Evolutionary conservation across 805 yeast genomes (phyloP).

Genomic region (Wickerhamiella dianesei): DNA sequence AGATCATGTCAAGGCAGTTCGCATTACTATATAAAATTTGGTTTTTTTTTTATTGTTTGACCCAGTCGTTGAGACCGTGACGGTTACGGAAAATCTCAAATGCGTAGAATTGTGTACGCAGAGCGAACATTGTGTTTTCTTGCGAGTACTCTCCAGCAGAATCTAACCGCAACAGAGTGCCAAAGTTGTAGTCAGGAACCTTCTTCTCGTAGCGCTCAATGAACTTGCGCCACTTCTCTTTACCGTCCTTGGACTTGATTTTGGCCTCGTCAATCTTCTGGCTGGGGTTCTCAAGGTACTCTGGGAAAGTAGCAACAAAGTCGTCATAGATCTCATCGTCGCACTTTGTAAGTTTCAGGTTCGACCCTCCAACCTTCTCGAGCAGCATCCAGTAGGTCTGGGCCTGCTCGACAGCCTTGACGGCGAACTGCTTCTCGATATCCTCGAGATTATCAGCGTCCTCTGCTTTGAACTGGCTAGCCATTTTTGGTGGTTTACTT

Average conservation of each 20-base stretch:
- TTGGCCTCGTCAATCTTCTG: slow-evolving; percentile 56
- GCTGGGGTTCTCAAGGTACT: slow-evolving; percentile 48
- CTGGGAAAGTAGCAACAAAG: slow-evolving; percentile 66
- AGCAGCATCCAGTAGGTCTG: slow-evolving; percentile 79
- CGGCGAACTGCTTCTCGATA: slow-evolving; percentile 95
- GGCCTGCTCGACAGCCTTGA: slow-evolving; percentile 90
- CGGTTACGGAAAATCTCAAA: slow-evolving; percentile 89
- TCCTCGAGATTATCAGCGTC: slow-evolving; percentile 89
- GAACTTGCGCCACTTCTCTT: slow-evolving; percentile 81
- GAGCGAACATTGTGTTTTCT: slow-evolving; percentile 72
- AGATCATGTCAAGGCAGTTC: slow-evolving; percentile 10
- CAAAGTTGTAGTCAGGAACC: slow-evolving; percentile 87
- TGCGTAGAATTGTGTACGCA: slow-evolving; percentile 90
- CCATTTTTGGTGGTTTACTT: slow-evolving; percentile 4
- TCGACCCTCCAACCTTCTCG: slow-evolving; percentile 55
- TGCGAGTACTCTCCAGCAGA: slow-evolving; percentile 64
- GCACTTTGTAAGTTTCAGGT: slow-evolving; percentile 37
- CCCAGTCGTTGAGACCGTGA: slow-evolving; percentile 87
- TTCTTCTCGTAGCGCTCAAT: slow-evolving; percentile 67
- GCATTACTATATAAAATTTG: neutral
- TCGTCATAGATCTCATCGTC: slow-evolving; percentile 31
- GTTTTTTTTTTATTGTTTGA: slow-evolving; percentile 19
- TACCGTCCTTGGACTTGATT: slow-evolving; percentile 67
- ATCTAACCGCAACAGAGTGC: slow-evolving; percentile 75
- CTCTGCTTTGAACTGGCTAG: slow-evolving; percentile 54